Base-by-base conservation (phyloP, 2,329 filamentous ascomycete species). In the Decorospora gaudefroyi region DNA sequence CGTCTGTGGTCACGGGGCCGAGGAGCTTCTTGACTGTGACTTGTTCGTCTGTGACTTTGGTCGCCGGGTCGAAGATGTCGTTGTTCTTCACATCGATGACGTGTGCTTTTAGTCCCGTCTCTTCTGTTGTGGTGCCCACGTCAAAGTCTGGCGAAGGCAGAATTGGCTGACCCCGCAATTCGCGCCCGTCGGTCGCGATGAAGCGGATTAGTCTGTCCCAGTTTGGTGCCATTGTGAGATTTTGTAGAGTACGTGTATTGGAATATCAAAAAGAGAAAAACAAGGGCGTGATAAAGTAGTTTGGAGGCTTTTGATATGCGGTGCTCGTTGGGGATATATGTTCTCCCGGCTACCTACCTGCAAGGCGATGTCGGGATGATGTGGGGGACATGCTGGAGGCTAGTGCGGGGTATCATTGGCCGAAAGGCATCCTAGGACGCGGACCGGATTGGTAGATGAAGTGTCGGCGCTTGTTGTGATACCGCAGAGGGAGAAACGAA, bases 171-270 rank as follows among this genome's bases (percentile, higher is more conserved):
- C 80, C 79, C 15, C 73, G 72, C 6, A 80, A 69, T 6, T 72
- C 65, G 4, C 74, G 72, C 11, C 77, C 78, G 36, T 82, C 78
- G 0, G 71, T 73, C 10, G 78, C 73, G 11, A 74, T 68, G 59
- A 82, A 82, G 21, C 80, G 78, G 41, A 83, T 80, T 0, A 82
- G 68, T 37, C 78, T 70, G 42, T 76, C 68, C 79, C 80, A 82
- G 26, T 54, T 59, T 26, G 55, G 57, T 44, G 57, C 45, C 57
- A 61, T 58, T 48, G 30, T 42, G 26, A 30, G 5, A 16, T 15
- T 39, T 19, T 8, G 26, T 27, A 19, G 25, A 18, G 38, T 25
- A 32, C 34, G 10, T 8, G 10, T 25, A 11, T 16, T 19, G 18
- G 10, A 28, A 6, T 11, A 6, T 13, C 12, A 28, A 23, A 16